Base-by-base conservation (phyloP, 192 early-diverging fungal genomes). In the Entomortierella chlamydospora region DNA sequence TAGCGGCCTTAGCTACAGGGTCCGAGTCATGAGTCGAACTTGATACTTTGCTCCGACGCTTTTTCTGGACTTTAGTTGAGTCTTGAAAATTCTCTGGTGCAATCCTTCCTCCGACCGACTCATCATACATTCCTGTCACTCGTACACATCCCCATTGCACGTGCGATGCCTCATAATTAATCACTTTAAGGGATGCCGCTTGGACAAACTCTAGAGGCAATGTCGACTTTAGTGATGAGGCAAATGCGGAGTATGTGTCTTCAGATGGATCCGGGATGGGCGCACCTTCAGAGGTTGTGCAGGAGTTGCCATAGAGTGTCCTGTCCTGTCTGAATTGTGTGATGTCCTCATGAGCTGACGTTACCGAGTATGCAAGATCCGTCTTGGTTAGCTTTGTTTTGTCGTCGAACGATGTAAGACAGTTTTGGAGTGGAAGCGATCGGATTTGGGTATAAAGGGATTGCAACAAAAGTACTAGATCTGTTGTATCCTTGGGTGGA, bases 391-490 rank as follows among this genome's bases (percentile, higher is more conserved):
- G 34, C 26, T 61, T 61, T 20, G 61, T 64, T 61, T 78, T 43
- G 28, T 78, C 74, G 13, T 78, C 74, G 26, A 66, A 65, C 20
- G 61, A 73, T 4, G 66, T 69, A 10, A 83, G 58, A 30, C 77
- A 70, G 37, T 64, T 73, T 22, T 83, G 82, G 15, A 83, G 62
- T 6, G 82, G 82, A 2, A 83, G 58, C 0, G 71, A 73, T 22
- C 76, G 59, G 29, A 73, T 83, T 33, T 79, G 70, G 62, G 82
- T 72, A 67, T 83, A 83, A 18, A 83, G 57, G n/a, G 82, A 83
- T 41, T 83, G 82, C 47, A 83, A 51, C 26, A 83, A 30, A 0
- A 83, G 64, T 2, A 83, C 77, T 15, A 73, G 61, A 33, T 83
- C 82, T 25, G 70, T 80, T 20, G 74, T 78, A 52, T 78, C 74